A percentile compares a stretch with the other conserved stretches of the same genome.
Conservation (phyloP, 306 rosid species). For the Rosa lucieae region DNA sequence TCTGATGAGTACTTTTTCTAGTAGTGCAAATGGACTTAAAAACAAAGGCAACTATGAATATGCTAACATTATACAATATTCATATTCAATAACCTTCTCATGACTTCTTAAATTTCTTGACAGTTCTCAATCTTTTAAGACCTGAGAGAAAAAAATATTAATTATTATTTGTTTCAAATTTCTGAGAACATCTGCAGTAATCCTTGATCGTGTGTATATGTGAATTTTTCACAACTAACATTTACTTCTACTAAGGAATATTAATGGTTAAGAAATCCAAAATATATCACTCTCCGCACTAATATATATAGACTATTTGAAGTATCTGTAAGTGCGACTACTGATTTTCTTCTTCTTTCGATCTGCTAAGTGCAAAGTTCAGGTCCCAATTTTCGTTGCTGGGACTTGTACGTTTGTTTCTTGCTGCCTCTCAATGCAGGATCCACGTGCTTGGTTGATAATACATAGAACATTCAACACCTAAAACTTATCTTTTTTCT, state of each 20-base stretch:
- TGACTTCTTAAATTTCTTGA: too few species aligned
- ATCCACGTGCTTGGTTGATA: not conserved
- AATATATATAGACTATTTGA: too few species aligned
- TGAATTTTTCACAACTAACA: not conserved
- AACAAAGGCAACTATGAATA: too few species aligned
- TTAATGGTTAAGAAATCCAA: not conserved
- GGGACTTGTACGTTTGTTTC: conserved; percentile 15
- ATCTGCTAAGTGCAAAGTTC: not conserved
- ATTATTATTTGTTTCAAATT: too few species aligned
- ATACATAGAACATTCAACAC: not conserved
- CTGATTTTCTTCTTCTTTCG: not conserved
- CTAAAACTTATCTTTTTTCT: not conserved
- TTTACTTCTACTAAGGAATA: not conserved
- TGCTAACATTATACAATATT: too few species aligned
- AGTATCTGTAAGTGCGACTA: not conserved
- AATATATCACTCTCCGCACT: not conserved
- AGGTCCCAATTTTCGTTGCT: not conserved
- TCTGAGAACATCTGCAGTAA: too few species aligned
- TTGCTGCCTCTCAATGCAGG: not conserved
- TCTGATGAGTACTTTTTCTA: too few species aligned
- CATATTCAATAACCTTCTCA: too few species aligned
- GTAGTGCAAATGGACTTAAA: too few species aligned
- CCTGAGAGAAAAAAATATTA: too few species aligned
- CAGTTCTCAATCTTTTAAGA: too few species aligned
- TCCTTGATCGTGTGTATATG: not conserved